Evolutionary conservation across 139 green algal species (phyloP), one percentile per base, ranked within the genome.

Genomic region (Choricystis sp.): DNA sequence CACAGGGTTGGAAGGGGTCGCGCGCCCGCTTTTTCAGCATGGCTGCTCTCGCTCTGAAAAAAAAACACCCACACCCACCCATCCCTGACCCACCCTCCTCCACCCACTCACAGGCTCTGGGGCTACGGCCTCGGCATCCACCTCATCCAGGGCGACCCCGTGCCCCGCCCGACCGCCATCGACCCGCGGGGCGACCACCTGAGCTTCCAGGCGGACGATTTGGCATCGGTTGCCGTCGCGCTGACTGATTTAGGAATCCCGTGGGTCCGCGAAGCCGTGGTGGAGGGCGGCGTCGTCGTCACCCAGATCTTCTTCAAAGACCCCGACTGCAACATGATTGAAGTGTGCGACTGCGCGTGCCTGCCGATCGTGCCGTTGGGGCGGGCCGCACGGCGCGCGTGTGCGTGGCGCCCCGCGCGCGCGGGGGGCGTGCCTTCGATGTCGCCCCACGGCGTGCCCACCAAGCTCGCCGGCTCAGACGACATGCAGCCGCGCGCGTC

Each of bases 281-380:
- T 66, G 29, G 64, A 77, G 31, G 59, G 24, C 1, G 72, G 64
- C 9, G n/a, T 66, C 22, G 23, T 59, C 16, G n/a, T 78, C 23
- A 20, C 69, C 69, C 75, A 85, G 73, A 31, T 88, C 0, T 89
- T 89, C 62, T 82, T 88, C 40, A 79, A 86, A 25, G 83, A 89
- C 67, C 79, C 81, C 3, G 83, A 89, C 57, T 66, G 83, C 67
- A 83, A 83, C 72, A 87, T 84, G 75, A 83, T 89, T 30, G 66
- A 79, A 48, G 29, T 86, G 29, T 88, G 81, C 66, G 83, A 88
- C 64, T 86, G 80, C 60, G 77, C 85, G 63, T 71, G 61, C 57
- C 66, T 88, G 48, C 79, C 81, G 0, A 65, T 86, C 31, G 61
- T 76, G 24, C 77, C 67, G 1, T 2, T 76, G 24, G 56, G 61